Conservation (phyloP, 768 basidiomycete species). For the Suillus weaverae region DNA sequence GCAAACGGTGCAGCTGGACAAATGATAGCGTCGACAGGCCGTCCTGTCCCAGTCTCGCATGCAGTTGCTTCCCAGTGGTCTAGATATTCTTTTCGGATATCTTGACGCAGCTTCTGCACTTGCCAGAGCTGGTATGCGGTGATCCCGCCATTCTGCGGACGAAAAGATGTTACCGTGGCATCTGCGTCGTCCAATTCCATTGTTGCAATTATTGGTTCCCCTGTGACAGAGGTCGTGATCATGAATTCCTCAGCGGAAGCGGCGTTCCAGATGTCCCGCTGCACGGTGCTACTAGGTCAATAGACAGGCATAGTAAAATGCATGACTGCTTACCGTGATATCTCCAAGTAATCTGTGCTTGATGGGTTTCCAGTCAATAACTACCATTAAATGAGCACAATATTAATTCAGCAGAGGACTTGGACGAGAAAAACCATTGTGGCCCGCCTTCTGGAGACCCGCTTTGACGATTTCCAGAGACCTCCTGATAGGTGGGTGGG, state of each 20-base stretch:
- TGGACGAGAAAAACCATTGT: conserved; percentile 49
- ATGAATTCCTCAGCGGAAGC: conserved; percentile 50
- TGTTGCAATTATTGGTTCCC: conserved; percentile 55
- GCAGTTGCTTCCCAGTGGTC: conserved; percentile 61
- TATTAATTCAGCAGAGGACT: neutral
- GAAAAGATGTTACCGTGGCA: conserved; percentile 24
- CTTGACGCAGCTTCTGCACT: conserved; percentile 46
- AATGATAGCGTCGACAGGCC: conserved; percentile 78
- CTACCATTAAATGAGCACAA: conserved; percentile 32
- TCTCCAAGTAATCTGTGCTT: conserved; percentile 50
- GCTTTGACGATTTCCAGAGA: conserved; percentile 56
- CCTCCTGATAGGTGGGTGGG: conserved; percentile 64
- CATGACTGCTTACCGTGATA: conserved; percentile 40
- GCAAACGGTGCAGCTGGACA: conserved; percentile 58
- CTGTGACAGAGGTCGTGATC: conserved; percentile 36
- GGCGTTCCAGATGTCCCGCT: conserved; percentile 46
- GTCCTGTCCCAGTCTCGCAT: conserved; percentile 56
- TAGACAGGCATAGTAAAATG: neutral
- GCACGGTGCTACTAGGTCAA: neutral
- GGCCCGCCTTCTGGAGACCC: conserved; percentile 60
- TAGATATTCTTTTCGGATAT: conserved; percentile 56
- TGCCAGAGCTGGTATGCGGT: conserved; percentile 73
- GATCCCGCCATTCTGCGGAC: conserved; percentile 28
- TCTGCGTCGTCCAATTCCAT: conserved; percentile 40
- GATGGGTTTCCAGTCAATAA: conserved; percentile 66